Evolutionary conservation across 2,329 filamentous ascomycete species (phyloP), one percentile per base, ranked within the genome.

Genomic region (Colletotrichum costaricense): DNA sequence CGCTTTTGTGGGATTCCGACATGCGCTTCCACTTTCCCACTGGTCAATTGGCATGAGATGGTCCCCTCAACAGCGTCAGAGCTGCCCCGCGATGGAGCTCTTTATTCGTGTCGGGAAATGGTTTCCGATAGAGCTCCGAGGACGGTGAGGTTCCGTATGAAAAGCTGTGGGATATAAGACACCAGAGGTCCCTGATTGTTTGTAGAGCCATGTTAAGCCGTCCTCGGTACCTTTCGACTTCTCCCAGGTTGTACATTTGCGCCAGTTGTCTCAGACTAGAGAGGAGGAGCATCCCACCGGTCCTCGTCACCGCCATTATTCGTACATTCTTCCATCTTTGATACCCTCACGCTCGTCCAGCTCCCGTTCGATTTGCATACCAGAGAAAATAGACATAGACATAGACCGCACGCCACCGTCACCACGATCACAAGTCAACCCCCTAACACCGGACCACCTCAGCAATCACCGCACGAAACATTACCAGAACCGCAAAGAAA

Each of bases 91-190:
- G 63, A 49, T 4, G 30, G n/a, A 59, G 57, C 30, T 16, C 3
- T 26, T n/a, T 56, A 35, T n/a, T 60, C 42, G 33, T 59, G 62
- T 54, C 68, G 68, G 68, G 55, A 67, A 56, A 54, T 58, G 49
- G 57, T 56, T 67, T 33, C 68, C 68, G 68, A 62, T n/a, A 14
- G 2, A 8, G 38, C 38, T 42, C 38, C 38, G 16, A 30, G 16
- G 22, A 46, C 57, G 46, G 28, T 54, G 60, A 54, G 14, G 33
- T 63, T 4, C 33, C 14, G 12, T 19, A 16, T 6, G 33, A 22
- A 35, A 22, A 9, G 19, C n/a, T 28, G 8, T 63, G 38, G n/a
- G 19, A 54, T 28, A 54, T 38, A 30, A 38, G 38, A 63, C 16
- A 28, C 3, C 12, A 63, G 33, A 19, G 5, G 57, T 14, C 22